These are phyloP conservation scores for Sordariomycetes sp. DNA, from an alignment of 2,329 filamentous ascomycete species.

Conservation along the genomic window DNA sequence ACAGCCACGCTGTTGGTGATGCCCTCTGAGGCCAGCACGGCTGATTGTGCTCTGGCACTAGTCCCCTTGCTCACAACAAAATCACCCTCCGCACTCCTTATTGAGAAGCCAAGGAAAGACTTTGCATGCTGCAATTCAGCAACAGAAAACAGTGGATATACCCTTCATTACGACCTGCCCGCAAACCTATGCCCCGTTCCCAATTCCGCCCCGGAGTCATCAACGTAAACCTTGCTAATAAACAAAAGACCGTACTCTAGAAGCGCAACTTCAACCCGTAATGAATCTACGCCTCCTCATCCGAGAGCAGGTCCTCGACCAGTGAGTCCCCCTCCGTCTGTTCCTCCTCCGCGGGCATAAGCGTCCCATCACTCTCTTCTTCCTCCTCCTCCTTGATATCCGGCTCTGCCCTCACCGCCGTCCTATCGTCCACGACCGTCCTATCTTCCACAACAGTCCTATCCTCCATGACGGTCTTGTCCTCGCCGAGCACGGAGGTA, in stretches of 20 bases:
- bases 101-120: background rate
- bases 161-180: background rate
- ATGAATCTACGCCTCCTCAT: conserved; percentile 26
- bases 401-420: conserved; percentile 13
- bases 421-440: conserved; percentile 18
- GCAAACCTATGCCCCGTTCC: conserved; percentile 7
- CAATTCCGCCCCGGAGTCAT: conserved; percentile 8
- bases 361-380: conserved; percentile 16
- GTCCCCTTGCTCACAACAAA: too few relatives aligned
- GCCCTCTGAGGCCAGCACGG: too few relatives aligned
- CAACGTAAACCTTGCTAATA: background rate
- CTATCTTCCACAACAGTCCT: conserved; percentile 31
- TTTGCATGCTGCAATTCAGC: conserved; percentile 2
- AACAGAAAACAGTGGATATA: background rate
- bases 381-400: conserved; percentile 33
- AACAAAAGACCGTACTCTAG: background rate
- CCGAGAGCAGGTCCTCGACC: conserved; percentile 27
- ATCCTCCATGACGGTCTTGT: conserved; percentile 20
- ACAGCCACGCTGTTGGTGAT: too few relatives aligned
- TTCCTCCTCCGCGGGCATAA: conserved; percentile 16
- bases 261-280: background rate
- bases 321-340: conserved; percentile 20
- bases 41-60: too few relatives aligned
- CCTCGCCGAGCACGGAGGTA: background rate
- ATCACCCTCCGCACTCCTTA: too few relatives aligned